Conservation (phyloP, 768 basidiomycete species). For the Tricholoma terreum region DNA sequence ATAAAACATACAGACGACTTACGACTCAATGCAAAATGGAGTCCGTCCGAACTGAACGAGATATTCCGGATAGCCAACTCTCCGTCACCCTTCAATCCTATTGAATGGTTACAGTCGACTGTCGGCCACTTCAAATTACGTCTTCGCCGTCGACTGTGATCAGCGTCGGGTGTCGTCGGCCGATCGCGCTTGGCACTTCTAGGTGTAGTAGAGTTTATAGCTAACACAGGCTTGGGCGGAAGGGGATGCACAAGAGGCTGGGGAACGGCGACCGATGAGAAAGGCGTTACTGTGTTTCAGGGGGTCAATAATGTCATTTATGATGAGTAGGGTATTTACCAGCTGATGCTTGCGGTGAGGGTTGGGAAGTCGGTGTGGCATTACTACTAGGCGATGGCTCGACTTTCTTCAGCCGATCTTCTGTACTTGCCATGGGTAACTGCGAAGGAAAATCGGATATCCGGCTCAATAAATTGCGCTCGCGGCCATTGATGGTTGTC, state of each 20-base stretch:
- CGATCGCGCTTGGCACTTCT: constrained; percentile 39
- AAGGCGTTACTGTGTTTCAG: neutral
- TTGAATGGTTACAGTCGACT: constrained; percentile 34
- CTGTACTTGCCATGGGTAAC: neutral
- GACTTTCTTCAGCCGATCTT: neutral
- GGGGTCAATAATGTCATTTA: neutral
- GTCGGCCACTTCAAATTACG: constrained; percentile 48
- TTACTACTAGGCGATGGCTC: neutral
- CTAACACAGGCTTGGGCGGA: constrained; percentile 29
- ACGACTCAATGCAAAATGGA: constrained; percentile 57
- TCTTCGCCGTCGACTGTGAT: constrained; percentile 23
- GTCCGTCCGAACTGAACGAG: constrained; percentile 51
- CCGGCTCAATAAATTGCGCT: constrained; percentile 12
- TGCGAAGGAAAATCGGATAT: constrained; percentile 8
- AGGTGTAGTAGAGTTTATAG: constrained; percentile 6
- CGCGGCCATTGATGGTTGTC: neutral
- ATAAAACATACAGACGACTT: constrained; percentile 22
- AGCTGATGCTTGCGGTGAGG: neutral
- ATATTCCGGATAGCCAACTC: constrained; percentile 47
- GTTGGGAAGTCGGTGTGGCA: neutral
- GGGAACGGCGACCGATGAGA: constrained; percentile 3
- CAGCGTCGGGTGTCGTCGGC: constrained; percentile 16
- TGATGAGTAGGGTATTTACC: neutral
- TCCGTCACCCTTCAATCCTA: constrained; percentile 42
- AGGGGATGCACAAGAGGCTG: constrained; percentile 24